Conservation (phyloP, 352 stramenopile genomes). For the Globisporangium viniferum region DNA sequence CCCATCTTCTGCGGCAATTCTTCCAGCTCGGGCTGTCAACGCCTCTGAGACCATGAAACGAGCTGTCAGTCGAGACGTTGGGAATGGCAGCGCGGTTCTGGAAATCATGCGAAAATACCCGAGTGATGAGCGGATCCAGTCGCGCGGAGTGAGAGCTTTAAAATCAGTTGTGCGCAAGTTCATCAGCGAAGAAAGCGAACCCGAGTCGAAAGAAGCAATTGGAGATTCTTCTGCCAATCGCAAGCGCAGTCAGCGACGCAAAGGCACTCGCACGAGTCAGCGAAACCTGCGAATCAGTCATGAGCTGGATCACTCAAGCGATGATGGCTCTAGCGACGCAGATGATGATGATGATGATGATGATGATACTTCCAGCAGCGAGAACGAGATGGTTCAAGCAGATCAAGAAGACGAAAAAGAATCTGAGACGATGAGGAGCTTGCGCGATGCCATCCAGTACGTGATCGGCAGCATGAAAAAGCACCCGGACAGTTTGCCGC, state of each 20-base stretch:
- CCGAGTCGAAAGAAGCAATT: neutral
- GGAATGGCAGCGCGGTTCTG: constrained; percentile 38
- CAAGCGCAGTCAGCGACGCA: neutral
- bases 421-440: constrained; percentile 6
- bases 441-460: constrained; percentile 24
- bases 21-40: constrained; percentile 21
- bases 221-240: neutral
- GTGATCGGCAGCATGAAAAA: constrained; percentile 47
- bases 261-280: neutral
- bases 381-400: neutral
- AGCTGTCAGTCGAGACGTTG: constrained; percentile 40
- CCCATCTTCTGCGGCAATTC: neutral
- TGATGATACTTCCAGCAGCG: neutral
- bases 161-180: constrained; percentile 38
- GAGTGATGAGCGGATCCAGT: constrained; percentile 39
- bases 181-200: constrained; percentile 2
- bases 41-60: constrained; percentile 47
- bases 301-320: neutral
- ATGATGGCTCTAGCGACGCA: neutral
- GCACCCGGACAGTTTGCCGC: constrained; percentile 26
- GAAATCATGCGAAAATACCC: constrained; percentile 49
- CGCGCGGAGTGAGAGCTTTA: constrained; percentile 42
- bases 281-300: neutral
- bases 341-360: neutral
- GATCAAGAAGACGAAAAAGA: neutral